Base-by-base conservation (phyloP, 352 stramenopile genomes). In the Globisporangium cederbergense region DNA sequence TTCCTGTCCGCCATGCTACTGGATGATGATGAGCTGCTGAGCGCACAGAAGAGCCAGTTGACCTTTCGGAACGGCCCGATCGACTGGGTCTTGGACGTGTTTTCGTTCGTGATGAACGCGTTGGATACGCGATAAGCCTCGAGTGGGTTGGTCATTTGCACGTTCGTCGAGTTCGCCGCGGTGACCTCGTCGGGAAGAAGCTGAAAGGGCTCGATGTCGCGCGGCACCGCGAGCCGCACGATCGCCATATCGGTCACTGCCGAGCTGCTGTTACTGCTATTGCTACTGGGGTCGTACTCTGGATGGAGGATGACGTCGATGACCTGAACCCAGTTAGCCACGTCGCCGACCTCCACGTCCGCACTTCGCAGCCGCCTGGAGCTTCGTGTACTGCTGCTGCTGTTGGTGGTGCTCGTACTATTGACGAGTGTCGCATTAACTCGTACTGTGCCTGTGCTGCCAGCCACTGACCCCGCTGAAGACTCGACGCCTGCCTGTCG, bases 181-280 rank as follows among this genome's bases (percentile, higher is more conserved):
- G 54, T 7, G 1, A 25, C 28, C 2, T 47, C 65, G 42, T 69
- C 52, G 6, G 66, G 56, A 38, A 78, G 62, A 9, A 75, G 62
- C 22, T 64, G 52, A 49, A 75, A 75, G 6, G 68, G 68, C 40
- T 60, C 42, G 9, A 65, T 46, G 22, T 66, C 50, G 16, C 66
- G 62, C 0, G 60, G 45, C 3, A 30, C 30, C 10, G 60, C 36
- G 0, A 78, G 57, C 5, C 60, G 54, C 6, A 78, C 55, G 32
- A 78, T 65, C 25, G 68, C 72, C 32, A 76, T 47, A 54, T 78
- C 66, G 25, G 56, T 65, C 3, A 62, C 50, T 8, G 59, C 20
- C 3, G 53, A 50, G 5, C 43, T 45, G 5, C 43, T 45, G 14
- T 34, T 57, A 28, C 2, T 30, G 11, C 43, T 45, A 6, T 20